Evolutionary conservation across 306 rosid genomes (phyloP), one percentile per base, ranked within the genome.

Genomic region (Malus fusca): DNA sequence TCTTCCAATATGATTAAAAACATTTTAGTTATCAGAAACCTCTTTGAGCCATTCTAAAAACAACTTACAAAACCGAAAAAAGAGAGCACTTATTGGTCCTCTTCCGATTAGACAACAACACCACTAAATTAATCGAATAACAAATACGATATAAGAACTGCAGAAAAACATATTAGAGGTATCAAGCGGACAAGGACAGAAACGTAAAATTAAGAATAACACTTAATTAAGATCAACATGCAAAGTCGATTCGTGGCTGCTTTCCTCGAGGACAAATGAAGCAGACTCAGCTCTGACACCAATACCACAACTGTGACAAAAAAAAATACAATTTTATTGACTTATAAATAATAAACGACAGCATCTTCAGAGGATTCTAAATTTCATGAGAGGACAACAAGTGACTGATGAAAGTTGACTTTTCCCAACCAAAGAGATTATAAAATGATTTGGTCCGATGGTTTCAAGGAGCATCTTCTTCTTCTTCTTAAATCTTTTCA

Each of bases 201-300:
- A 8, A 48, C 11, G 46, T 11, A 17, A 51, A 21, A 46, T 4
- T 17, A 43, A 33, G 30, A 26, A 15, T 0, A 33, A 59, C 9
- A 9, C 33, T 19, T 12, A 44, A 62, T 70, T 44, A 62, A 28
- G 6, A 60, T n/a, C 73, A 25, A 14, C 51, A 31, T 44, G 78
- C 67, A 68, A 59, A 67, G 66, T 59, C 14, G 42, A 74, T 3
- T 67, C 17, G 30, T 68, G 26, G 9, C 13, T 15, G 70, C 56
- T 58, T 15, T 44, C 44, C 31, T 14, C 51, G 55, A 80, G 76
- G 82, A 83, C 85, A 85, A 75, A 52, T 37, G 23, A 43, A 77
- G 68, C 48, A 74, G 63, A 30, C 75, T 72, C 79, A 63, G 78
- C 81, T 60, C 67, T 82, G 78, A 72, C 83, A 79, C 79, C 83